Base-by-base conservation (phyloP, 495 filamentous ascomycete genomes). In the Penicillium herquei region DNA sequence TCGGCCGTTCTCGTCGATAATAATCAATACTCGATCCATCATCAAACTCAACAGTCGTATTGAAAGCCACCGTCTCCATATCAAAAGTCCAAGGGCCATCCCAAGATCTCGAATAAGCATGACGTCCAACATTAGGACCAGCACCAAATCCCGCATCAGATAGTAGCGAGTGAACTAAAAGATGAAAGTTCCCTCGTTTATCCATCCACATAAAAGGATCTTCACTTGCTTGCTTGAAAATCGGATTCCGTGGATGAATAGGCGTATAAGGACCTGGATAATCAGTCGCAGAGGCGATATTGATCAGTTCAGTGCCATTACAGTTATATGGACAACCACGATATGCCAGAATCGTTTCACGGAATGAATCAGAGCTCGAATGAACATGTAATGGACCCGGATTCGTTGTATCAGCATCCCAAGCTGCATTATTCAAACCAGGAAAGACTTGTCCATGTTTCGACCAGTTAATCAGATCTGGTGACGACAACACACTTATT, bases 171-270 rank as follows among this genome's bases (percentile, higher is more conserved):
- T 76, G 72, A 8, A 64, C 57, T 1, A 78, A 58, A 18, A 72
- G 61, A 55, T 76, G 72, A 56, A 67, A 78, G 52, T 74, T 61
- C 4, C 73, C 73, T 12, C 72, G 63, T 51, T 69, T 71, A 37
- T 76, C 72, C 2, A 61, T 66, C 75, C 75, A 75, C 9, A 76
- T 49, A 34, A 75, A 76, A 12, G 67, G 70, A 52, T 76, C 72
- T 52, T 78, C 70, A 31, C 64, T 69, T 44, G 49, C 17, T 2
- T 53, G 39, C 10, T 39, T 7, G 49, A 69, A 64, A 8, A 64
- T 54, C 3, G 59, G 60, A 4, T 16, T 30, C 3, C 56, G 33
- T 6, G 54, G 48, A 45, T 62, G 50, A 2, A 49, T 11, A 10
- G 52, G 52, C 0, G 17, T 63, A 52, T 70, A 70, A 3, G 55